A percentile compares a stretch with the other conserved stretches of the same genome.
Conservation (phyloP, 2,329 filamentous ascomycete genomes). For the Penicillium sp. region DNA sequence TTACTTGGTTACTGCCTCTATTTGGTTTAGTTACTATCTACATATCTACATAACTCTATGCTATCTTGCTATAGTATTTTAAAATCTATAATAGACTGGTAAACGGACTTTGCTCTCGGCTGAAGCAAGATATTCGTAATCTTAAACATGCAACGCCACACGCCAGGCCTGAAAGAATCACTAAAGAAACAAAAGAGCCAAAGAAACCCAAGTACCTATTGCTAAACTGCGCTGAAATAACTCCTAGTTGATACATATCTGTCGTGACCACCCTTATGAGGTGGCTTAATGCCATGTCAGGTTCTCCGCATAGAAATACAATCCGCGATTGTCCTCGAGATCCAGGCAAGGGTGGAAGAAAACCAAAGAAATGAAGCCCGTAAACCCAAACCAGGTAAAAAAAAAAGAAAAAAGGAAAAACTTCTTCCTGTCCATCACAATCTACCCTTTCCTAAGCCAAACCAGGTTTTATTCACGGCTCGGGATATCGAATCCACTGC, state of each 20-base stretch:
- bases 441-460: constrained; percentile 1
- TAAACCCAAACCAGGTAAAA: background rate
- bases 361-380: constrained; percentile 7
- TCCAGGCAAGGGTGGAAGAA: constrained; percentile 1
- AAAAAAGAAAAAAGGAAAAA: constrained; percentile 11
- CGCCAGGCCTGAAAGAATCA: background rate
- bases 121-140: background rate
- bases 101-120: background rate
- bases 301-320: constrained; percentile 12
- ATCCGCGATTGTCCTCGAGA: background rate
- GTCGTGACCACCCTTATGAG: constrained; percentile 5
- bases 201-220: background rate
- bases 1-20: background rate
- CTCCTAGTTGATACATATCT: constrained; percentile 8
- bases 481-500: constrained; percentile 12
- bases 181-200: background rate
- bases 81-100: too few species aligned
- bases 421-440: constrained; percentile 10
- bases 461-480: constrained; percentile 20
- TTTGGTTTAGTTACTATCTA: background rate
- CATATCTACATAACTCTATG: too few species aligned
- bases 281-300: background rate
- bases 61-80: too few species aligned
- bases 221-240: constrained; percentile 4
- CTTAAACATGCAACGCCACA: background rate